Evolutionary conservation across 2,329 filamentous ascomycete species (phyloP), one percentile per base, ranked within the genome.

Genomic region (Phyllosticta paracitricarpa): DNA sequence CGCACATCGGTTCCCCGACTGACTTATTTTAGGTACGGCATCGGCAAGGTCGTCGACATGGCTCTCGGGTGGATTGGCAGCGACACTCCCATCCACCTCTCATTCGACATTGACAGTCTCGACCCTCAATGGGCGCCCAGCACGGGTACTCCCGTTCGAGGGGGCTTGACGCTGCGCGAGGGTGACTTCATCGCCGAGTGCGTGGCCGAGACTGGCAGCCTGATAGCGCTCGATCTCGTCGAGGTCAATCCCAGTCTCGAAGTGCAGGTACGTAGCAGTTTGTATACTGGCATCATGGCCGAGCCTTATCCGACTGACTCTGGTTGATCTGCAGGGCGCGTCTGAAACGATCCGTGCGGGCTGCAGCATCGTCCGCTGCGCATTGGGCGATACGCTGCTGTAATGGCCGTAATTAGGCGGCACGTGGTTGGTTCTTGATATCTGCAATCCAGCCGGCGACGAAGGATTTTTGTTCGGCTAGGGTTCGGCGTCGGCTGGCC

Each of bases 31-130:
- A 91, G 90, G 59, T 82, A 97, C 72, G 94, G 94, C 55, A 99
- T 99, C 69, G 94, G 94, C 61, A 88, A 88, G 66, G 91, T 99
- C 65, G 91, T 99, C 78, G 94, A 97, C 71, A 96, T 97, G 93
- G 93, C 93, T n/a, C 82, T 99, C 59, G 93, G 88, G 33, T 92
- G 97, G 79, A 96, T 97, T 66, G 94, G 94, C 68, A 84, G 81
- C 70, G 94, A 97, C 73, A 97, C 92, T 0, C 94, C 94, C 52
- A 97, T 99, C 71, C 94, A 99, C 76, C 84, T 99, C 63, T 96
- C 91, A 48, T 97, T 99, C 70, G 94, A 99, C 73, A 91, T 99
- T 67, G 94, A 99, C 74, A 94, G 92, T 25, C 82, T 97, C 63
- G 94, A 99, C 75, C 94, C 94, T 28, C 88, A 91, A 82, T 97